Conservation (phyloP, 164 flowering plant genomes). For the Platanus orientalis region DNA sequence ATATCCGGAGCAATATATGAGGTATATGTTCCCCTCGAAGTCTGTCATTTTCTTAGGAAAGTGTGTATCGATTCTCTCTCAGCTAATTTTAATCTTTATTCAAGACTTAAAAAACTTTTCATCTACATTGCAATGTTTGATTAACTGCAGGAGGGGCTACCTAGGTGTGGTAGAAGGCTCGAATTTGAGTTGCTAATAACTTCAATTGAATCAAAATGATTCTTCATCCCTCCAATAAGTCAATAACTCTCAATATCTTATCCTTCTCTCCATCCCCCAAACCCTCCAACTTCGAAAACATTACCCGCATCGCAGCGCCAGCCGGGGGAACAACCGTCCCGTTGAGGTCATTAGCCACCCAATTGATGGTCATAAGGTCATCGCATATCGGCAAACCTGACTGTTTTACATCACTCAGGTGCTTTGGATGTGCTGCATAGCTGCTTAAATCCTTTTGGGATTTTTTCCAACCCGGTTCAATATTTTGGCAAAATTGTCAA, state of each 20-base stretch:
- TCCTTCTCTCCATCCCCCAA: constrained; percentile 31
- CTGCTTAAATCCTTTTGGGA: constrained; percentile 35
- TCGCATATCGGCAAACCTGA: constrained; percentile 55
- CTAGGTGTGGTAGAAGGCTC: too few relatives aligned
- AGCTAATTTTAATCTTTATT: too few relatives aligned
- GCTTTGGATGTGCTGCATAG: constrained; percentile 51
- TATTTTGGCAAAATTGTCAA: too few relatives aligned
- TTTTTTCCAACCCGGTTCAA: too few relatives aligned
- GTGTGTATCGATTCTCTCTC: too few relatives aligned
- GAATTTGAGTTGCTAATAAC: too few relatives aligned
- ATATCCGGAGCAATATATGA: too few relatives aligned
- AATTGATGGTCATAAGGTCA: constrained; percentile 71
- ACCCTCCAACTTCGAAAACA: constrained; percentile 47
- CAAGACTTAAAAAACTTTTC: too few relatives aligned
- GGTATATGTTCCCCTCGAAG: too few relatives aligned
- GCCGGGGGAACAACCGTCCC: constrained; percentile 19
- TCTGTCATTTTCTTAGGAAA: too few relatives aligned
- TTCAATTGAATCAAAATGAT: constrained; percentile 20
- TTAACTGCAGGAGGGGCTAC: too few relatives aligned
- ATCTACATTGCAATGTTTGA: too few relatives aligned
- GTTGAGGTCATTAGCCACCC: constrained; percentile 35
- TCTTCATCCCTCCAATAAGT: constrained; percentile 44
- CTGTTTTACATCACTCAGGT: constrained; percentile 40
- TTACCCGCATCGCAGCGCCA: constrained; percentile 42
- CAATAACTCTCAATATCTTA: constrained; percentile 31